Evolutionary conservation across 225 moss, liverwort and hornwort species (phyloP).

Genomic region (Marchantia paleacea): DNA sequence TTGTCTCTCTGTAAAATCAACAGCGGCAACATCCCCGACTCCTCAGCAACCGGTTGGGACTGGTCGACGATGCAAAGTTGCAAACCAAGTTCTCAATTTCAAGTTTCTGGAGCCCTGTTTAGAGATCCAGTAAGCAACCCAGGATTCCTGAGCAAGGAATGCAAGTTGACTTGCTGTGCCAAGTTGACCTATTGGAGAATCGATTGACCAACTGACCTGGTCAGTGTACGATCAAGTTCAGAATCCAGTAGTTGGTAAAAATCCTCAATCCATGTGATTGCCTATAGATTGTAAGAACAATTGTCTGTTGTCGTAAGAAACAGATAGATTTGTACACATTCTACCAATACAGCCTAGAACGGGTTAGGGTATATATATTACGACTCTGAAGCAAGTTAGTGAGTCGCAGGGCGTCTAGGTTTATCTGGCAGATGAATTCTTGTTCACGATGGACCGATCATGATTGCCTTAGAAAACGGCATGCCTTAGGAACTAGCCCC

Average conservation of each 20-base stretch:
- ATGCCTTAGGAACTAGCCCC: neutral
- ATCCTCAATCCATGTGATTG: neutral
- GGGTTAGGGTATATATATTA: neutral
- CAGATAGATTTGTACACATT: neutral
- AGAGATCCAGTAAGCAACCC: neutral
- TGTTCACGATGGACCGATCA: neutral
- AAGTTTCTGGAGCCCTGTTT: neutral
- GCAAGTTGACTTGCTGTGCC: neutral
- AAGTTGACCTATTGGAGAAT: slow-evolving; percentile 4
- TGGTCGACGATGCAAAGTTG: slow-evolving; percentile 2
- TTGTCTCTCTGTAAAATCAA: neutral
- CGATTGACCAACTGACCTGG: neutral
- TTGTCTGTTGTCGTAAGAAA: neutral
- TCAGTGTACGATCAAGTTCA: neutral
- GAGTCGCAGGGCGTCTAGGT: neutral
- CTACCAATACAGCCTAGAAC: neutral
- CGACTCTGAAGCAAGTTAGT: neutral
- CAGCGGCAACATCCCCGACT: neutral
- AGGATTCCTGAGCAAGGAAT: neutral
- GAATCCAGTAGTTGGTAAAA: slow-evolving; percentile 4
- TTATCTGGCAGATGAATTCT: neutral
- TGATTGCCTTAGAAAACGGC: neutral
- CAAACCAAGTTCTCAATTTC: neutral
- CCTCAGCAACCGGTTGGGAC: neutral
- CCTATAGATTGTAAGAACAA: neutral